Evolutionary conservation across 768 basidiomycete species (phyloP), one percentile per base, ranked within the genome.

Genomic region (Lentinula edodes): DNA sequence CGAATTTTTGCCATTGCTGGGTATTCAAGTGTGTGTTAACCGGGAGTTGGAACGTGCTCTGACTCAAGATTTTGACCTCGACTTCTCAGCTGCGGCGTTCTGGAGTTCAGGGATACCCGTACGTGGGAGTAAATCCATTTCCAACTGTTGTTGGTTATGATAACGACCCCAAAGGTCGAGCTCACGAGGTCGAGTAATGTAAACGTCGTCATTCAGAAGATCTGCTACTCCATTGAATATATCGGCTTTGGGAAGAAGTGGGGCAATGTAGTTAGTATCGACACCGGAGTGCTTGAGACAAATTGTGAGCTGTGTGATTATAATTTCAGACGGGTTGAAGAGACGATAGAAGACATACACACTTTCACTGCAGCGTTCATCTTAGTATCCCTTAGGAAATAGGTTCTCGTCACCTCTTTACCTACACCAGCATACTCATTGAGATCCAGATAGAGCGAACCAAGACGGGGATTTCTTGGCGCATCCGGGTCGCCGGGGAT

Each of bases 321-420:
- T 38, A 20, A 53, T 63, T 34, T 36, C 32, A 41, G 54, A 28
- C 38, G 42, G 32, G 1, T 28, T 8, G 10, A 56, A 10, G 58
- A n/a, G 52, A 6, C 18, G 38, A 23, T 48, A 36, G 52, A 56
- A 42, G 52, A n/a, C n/a, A n/a, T n/a, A 23, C 54, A 43, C 50
- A 89, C 87, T 78, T 88, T 88, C 52, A 93, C 76, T 6, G 86
- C 88, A 0, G 91, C 89, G 65, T 93, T 93, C 42, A 85, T 90
- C 73, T 89, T 90, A 66, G 87, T 90, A 66, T 89, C 82, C 52
- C 83, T 77, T 6, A 91, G 73, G 6, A 91, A 77, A 71, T 90
- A 89, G 6, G 83, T 77, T 16, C 91, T 78, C 9, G 84, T 83
- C 28, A 90, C 79, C 34, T 70, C 69, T 7, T 83, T 80, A 38